Conservation (phyloP, 1,284 basidiomycete genomes). For the Hypsizygus ulmarius region DNA sequence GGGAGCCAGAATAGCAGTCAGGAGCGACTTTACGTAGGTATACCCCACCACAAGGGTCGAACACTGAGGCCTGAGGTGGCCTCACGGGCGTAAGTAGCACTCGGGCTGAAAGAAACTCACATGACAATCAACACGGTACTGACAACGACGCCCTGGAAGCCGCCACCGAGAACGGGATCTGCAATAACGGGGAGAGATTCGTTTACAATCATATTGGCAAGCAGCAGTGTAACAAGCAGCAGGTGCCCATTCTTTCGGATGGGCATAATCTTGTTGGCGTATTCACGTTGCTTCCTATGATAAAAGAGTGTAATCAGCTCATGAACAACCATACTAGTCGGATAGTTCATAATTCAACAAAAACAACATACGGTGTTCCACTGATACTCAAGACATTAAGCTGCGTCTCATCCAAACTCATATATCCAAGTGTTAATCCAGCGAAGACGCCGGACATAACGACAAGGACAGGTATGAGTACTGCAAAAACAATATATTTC, state of each 20-base stretch:
- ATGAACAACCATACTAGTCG: constrained; percentile 2
- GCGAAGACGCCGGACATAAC: constrained; percentile 59
- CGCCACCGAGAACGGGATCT: constrained; percentile 85
- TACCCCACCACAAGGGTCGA: too few relatives aligned
- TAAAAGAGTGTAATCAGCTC: constrained; percentile 3
- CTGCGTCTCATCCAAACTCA: constrained; percentile 93
- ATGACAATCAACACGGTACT: constrained; percentile 87
- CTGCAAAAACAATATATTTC: constrained; percentile 44
- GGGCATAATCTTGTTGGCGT: constrained; percentile 84
- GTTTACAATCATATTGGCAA: constrained; percentile 90
- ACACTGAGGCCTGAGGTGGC: too few relatives aligned
- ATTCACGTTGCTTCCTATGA: constrained; percentile 68
- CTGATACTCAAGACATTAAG: constrained; percentile 83
- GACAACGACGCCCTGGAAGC: constrained; percentile 75
- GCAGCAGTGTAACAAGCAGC: constrained; percentile 77
- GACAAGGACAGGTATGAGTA: constrained; percentile 62
- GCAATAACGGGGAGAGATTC: constrained; percentile 91
- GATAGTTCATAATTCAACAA: background rate
- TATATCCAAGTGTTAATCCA: constrained; percentile 80
- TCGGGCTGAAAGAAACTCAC: constrained; percentile 48
- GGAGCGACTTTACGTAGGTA: too few relatives aligned
- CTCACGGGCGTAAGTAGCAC: too few relatives aligned
- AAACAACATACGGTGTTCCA: constrained; percentile 67
- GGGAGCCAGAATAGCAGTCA: too few relatives aligned
- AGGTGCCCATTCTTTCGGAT: constrained; percentile 85